A percentile compares a stretch with the other conserved stretches of the same genome.
Conservation (phyloP, 2,329 filamentous ascomycete species). For the Parascedosporium putredinis region DNA sequence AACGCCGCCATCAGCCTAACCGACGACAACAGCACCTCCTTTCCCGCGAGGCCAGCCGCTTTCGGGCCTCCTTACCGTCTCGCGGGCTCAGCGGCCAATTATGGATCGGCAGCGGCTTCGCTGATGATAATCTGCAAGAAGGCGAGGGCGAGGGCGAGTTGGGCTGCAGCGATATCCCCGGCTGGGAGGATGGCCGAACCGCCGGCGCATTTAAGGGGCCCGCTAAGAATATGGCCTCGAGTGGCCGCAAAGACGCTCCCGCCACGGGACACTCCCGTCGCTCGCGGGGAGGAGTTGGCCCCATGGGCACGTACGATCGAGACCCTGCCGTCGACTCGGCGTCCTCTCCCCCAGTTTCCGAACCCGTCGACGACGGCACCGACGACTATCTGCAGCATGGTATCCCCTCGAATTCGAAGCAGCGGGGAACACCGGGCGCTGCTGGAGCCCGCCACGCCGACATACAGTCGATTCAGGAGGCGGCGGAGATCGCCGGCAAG, state of each 20-base stretch:
- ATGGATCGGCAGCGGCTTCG: constrained; percentile 89
- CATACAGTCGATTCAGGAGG: constrained; percentile 84
- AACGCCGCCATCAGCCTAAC: constrained; percentile 93
- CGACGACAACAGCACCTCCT: constrained; percentile 96
- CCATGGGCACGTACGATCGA: not conserved
- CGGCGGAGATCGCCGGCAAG: constrained; percentile 86
- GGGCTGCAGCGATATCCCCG: constrained; percentile 88
- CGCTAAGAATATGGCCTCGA: constrained; percentile 19
- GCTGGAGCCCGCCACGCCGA: constrained; percentile 61
- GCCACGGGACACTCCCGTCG: constrained; percentile 19
- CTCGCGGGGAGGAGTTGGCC: constrained; percentile 21
- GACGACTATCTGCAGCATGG: constrained; percentile 69
- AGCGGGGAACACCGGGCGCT: constrained; percentile 24
- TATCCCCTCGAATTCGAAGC: constrained; percentile 20
- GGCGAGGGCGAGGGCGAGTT: constrained; percentile 69
- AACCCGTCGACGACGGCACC: constrained; percentile 57
- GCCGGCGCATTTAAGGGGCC: constrained; percentile 32
- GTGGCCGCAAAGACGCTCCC: constrained; percentile 9
- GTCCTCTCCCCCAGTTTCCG: constrained; percentile 19
- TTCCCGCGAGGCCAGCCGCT: constrained; percentile 82
- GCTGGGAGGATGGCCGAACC: constrained; percentile 59
- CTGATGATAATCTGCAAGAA: constrained; percentile 60
- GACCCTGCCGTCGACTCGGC: not conserved
- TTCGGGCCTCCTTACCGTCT: constrained; percentile 74
- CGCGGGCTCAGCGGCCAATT: constrained; percentile 78